Evolutionary conservation across 371 early-diverging fungal species (phyloP), one percentile per base, ranked within the genome.

Genomic region (Cokeromyces recurvatus): DNA sequence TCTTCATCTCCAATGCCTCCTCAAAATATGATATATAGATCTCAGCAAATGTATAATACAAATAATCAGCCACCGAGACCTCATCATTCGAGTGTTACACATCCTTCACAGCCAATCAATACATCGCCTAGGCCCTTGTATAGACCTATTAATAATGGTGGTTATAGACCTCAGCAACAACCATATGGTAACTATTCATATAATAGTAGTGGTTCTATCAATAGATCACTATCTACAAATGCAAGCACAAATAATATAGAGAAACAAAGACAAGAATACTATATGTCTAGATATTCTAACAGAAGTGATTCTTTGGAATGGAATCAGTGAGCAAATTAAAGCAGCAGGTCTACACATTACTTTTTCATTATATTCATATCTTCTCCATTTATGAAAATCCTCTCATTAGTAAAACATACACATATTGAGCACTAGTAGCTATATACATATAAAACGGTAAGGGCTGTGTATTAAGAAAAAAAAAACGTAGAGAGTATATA

Each of bases 271-370:
- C 56, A 53, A 22, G 41, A 51, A 2, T 36, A 43, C 37, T 32
- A 36, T 3, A 38, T 44, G 51, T 43, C 44, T 34, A 39, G 45
- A 32, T 51, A 57, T 46, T 50, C 56, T 19, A 34, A 38, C 29
- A 46, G 57, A 41, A 48, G 34, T 37, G 56, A 60, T 46, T 55
- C 51, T 25, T 40, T 46, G 42, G 60, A 55, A 43, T 55, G 55
- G 60, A 46, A 55, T 52, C 52, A 60, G 50, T 56, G 51, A 44
- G 16, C 23, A 27, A 12, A 24, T n/a, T n/a, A n/a, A n/a, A n/a
- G n/a, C n/a, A n/a, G n/a, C n/a, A n/a, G n/a, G n/a, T n/a, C n/a
- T n/a, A n/a, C n/a, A n/a, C n/a, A n/a, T n/a, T n/a, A n/a, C n/a
- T n/a, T n/a, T n/a, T n/a, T n/a, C n/a, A n/a, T n/a, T n/a, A n/a